Conservation (phyloP, 768 basidiomycete genomes). For the Kwoniella pini region DNA sequence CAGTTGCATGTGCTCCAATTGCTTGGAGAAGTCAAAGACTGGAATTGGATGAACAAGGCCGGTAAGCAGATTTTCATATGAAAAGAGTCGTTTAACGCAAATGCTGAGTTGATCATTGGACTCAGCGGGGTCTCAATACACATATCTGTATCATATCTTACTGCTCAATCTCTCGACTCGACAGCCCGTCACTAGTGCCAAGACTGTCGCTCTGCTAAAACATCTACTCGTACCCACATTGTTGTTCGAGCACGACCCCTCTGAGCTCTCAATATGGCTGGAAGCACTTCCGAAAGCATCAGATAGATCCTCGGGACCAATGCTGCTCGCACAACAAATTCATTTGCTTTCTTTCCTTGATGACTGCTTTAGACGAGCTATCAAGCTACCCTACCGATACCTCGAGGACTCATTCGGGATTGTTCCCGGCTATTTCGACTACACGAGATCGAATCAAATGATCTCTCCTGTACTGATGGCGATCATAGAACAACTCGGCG, state of each 20-base stretch:
- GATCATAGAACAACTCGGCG: slow-evolving; percentile 72
- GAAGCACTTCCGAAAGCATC: slow-evolving; percentile 61
- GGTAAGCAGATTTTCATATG: slow-evolving; percentile 58
- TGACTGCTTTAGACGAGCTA: slow-evolving; percentile 77
- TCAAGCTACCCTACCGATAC: slow-evolving; percentile 82
- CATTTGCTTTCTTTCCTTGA: slow-evolving; percentile 71
- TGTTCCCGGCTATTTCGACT: slow-evolving; percentile 33
- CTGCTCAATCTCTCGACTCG: slow-evolving; percentile 62
- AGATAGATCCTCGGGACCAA: slow-evolving; percentile 49
- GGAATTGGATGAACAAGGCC: slow-evolving; percentile 72
- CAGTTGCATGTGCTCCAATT: slow-evolving; percentile 77
- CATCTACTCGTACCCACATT: slow-evolving; percentile 71
- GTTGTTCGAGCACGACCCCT: slow-evolving; percentile 73
- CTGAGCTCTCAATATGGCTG: slow-evolving; percentile 76
- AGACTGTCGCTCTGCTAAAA: slow-evolving; percentile 63
- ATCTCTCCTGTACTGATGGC: slow-evolving; percentile 78
- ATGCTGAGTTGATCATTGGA: background rate
- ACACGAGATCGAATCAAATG: slow-evolving; percentile 23
- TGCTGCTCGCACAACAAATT: slow-evolving; percentile 55
- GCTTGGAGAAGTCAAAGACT: slow-evolving; percentile 74
- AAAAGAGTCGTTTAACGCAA: background rate
- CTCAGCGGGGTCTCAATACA: slow-evolving; percentile 58
- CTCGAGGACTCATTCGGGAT: slow-evolving; percentile 67
- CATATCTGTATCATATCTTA: slow-evolving; percentile 72
- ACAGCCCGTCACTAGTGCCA: slow-evolving; percentile 60